These are phyloP conservation scores for Gracilaria domingensis DNA, from an alignment of 23 red algal genomes.

Conservation along the genomic window DNA sequence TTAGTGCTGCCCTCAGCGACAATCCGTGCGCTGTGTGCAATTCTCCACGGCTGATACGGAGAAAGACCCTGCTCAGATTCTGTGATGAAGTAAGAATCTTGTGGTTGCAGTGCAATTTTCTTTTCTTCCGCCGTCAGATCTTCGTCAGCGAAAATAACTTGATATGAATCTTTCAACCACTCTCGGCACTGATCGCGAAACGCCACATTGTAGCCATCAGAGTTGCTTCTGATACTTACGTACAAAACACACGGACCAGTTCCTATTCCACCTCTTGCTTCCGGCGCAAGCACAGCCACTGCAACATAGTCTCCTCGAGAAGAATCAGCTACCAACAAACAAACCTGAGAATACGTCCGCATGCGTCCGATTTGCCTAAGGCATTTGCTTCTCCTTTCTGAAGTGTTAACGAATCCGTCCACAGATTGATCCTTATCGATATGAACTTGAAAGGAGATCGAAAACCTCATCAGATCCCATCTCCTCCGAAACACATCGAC, in stretches of 20 bases:
- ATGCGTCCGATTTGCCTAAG: slow-evolving; percentile 68
- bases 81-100: slow-evolving; percentile 79
- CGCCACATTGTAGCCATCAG: slow-evolving; percentile 49
- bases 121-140: slow-evolving; percentile 41
- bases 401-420: slow-evolving; percentile 44
- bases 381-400: slow-evolving; percentile 60
- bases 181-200: slow-evolving; percentile 67
- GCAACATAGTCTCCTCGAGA: slow-evolving; percentile 74
- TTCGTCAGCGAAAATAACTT: slow-evolving; percentile 59
- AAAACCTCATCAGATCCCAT: slow-evolving; percentile 76
- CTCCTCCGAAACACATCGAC: slow-evolving; percentile 80
- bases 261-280: slow-evolving; percentile 52
- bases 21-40: slow-evolving; percentile 59
- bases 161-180: slow-evolving; percentile 47
- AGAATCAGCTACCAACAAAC: slow-evolving; percentile 57
- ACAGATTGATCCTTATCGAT: slow-evolving; percentile 43
- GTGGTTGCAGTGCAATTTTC: slow-evolving; percentile 48
- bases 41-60: slow-evolving; percentile 70
- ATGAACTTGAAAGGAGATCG: slow-evolving; percentile 65
- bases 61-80: slow-evolving; percentile 43
- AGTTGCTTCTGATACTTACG: slow-evolving; percentile 64
- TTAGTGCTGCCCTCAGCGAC: slow-evolving; percentile 6
- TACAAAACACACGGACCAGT: slow-evolving; percentile 65
- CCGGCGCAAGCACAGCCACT: slow-evolving; percentile 66
- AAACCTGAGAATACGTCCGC: slow-evolving; percentile 62